Evolutionary conservation across 2,329 filamentous ascomycete genomes (phyloP), one percentile per base, ranked within the genome.

Genomic region (Ophiocordyceps australis): DNA sequence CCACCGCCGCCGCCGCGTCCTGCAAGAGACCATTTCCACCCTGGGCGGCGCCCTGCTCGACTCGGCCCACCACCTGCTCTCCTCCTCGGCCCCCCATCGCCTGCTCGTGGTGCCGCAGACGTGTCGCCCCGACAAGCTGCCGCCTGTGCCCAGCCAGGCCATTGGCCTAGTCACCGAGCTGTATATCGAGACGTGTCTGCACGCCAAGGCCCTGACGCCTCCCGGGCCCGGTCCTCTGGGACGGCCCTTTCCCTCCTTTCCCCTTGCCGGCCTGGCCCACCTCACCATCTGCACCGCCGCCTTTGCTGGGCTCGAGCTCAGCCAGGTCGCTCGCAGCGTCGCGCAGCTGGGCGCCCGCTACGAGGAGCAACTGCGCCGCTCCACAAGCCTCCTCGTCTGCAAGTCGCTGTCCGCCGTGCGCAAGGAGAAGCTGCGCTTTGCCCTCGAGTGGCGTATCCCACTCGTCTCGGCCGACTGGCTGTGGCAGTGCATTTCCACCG

Each of bases 161-260:
- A 41, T 66, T 7, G 44, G 59, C 26, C 45, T 65, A 22, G 72
- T 92, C 17, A 95, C 83, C 9, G 83, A 93, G 43, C 91, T 89
- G 62, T 98, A 86, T 65, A 62, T 98, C 27, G 89, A 98, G 51
- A 70, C 72, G 24, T 95, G 86, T 45, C 56, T 98, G 20, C 73
- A 85, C 43, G 68, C 69, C 34, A 89, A 80, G 47, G 55, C 53
- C 15, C 66, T 86, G 37, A 59, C 81, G 24, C 57, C 76, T 17
- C 81, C 83, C 5, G 54, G 59, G 26, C 58, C 67, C 5, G 72
- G 89, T 14, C 62, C 79, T 21, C 63, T 91, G 14, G 83, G 81
- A 30, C 70, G 69, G 6, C 83, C 89, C 3, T 79, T 94, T 33
- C 61, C 70, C 5, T 52, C 55, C 17, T 77, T 81, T 35, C 76